These are phyloP conservation scores for Xylaria sp. DNA, from an alignment of 2,329 filamentous ascomycete genomes.

Conservation along the genomic window DNA sequence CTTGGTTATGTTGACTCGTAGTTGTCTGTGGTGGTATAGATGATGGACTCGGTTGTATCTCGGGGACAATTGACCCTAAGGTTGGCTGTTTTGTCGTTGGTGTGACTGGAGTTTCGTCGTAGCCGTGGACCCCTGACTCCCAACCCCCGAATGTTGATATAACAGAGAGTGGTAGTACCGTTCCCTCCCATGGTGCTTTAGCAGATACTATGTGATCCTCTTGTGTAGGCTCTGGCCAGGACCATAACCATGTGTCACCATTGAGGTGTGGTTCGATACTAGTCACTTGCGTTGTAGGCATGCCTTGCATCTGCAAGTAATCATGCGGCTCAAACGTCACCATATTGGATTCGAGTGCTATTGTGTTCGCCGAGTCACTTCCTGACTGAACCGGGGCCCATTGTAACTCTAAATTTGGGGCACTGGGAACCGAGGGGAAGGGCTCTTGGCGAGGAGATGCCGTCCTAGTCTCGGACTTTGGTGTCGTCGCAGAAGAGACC, in stretches of 20 bases:
- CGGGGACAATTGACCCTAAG: slow-evolving; percentile 8
- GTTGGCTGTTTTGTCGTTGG: slow-evolving; percentile 4
- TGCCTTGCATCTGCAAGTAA: slow-evolving; percentile 17
- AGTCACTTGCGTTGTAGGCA: neutral
- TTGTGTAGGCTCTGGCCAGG: slow-evolving; percentile 16
- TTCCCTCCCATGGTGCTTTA: slow-evolving; percentile 7
- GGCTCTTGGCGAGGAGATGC: slow-evolving; percentile 6
- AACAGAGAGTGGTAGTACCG: neutral
- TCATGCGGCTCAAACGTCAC: slow-evolving; percentile 19
- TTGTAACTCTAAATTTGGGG: slow-evolving; percentile 5
- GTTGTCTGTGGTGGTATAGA: neutral
- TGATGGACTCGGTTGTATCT: slow-evolving; percentile 13
- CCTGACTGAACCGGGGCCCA: neutral
- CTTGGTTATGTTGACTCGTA: neutral
- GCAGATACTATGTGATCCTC: neutral
- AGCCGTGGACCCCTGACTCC: slow-evolving; percentile 2
- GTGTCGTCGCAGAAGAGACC: neutral
- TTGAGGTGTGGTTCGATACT: slow-evolving; percentile 7
- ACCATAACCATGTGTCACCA: slow-evolving; percentile 9
- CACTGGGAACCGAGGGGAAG: neutral
- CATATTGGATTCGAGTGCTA: neutral
- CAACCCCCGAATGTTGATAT: slow-evolving; percentile 2
- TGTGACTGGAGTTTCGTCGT: slow-evolving; percentile 17
- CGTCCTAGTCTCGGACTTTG: neutral
- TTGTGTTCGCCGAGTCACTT: neutral